These are phyloP conservation scores for Allomyces arbusculus DNA, from an alignment of 192 early-diverging fungal genomes.

Conservation along the genomic window DNA sequence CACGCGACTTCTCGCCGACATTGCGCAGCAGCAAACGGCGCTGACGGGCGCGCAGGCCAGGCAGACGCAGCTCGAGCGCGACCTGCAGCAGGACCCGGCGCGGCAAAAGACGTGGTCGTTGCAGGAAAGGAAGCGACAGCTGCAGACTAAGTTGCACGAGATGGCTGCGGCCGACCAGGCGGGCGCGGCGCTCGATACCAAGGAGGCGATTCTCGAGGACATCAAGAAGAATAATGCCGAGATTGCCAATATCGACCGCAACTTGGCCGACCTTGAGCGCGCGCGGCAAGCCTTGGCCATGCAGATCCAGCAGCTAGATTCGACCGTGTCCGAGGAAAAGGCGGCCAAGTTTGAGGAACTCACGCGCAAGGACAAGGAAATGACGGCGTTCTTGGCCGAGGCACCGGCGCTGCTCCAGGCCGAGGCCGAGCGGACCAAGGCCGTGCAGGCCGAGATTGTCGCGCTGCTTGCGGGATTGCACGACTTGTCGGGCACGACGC, in stretches of 20 bases:
- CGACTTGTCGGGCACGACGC: background rate
- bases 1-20: background rate
- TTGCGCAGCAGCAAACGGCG: background rate
- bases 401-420: constrained; percentile 21
- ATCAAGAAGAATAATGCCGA: background rate
- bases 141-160: background rate
- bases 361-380: constrained; percentile 31
- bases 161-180: background rate
- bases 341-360: constrained; percentile 38
- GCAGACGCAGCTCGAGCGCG: background rate
- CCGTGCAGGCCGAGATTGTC: constrained; percentile 18
- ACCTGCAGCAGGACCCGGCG: background rate
- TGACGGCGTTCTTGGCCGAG: constrained; percentile 28
- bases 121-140: background rate
- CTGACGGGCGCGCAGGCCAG: background rate
- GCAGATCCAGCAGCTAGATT: background rate
- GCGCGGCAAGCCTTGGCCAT: background rate
- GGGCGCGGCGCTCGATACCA: background rate
- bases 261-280: background rate
- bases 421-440: constrained; percentile 8
- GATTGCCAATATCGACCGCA: background rate
- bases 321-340: constrained; percentile 14
- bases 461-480: constrained; percentile 18
- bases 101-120: background rate
- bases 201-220: background rate